Evolutionary conservation across 768 basidiomycete genomes (phyloP).

Genomic region (Trichaptum fuscoviolaceum): DNA sequence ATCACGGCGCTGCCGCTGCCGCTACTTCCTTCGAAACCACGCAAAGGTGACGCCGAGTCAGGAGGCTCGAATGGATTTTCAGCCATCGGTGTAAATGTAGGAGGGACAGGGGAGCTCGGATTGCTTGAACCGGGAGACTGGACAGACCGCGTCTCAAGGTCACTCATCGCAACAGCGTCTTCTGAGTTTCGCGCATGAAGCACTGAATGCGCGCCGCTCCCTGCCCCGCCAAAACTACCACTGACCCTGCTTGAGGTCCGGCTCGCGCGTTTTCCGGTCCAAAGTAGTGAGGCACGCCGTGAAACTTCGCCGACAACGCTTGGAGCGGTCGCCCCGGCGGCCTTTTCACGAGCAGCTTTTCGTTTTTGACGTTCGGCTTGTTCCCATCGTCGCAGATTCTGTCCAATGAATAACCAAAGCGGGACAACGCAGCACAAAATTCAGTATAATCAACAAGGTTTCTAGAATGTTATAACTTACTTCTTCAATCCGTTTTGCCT

Average conservation of each 20-base stretch:
- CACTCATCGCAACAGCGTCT: conserved; percentile 32
- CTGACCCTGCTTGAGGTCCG: conserved; percentile 23
- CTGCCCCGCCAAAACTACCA: conserved; percentile 29
- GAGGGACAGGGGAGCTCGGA: conserved; percentile 33
- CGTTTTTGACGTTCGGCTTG: conserved; percentile 68
- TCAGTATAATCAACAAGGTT: conserved; percentile 4
- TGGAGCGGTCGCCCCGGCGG: conserved; percentile 22
- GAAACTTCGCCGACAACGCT: conserved; percentile 57
- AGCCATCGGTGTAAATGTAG: conserved; percentile 15
- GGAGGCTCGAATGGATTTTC: conserved; percentile 45
- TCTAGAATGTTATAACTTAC: conserved; percentile 33
- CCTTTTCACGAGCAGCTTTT: conserved; percentile 62
- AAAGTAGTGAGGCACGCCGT: conserved; percentile 53
- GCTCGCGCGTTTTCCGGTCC: conserved; percentile 37
- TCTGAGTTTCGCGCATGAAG: conserved; percentile 47
- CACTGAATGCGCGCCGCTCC: conserved; percentile 30
- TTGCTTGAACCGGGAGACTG: conserved; percentile 27
- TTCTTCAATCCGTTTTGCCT: conserved; percentile 68
- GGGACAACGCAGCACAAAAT: background rate
- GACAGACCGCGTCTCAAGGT: conserved; percentile 48
- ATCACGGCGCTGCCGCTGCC: conserved; percentile 30
- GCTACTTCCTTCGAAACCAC: background rate
- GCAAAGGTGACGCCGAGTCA: conserved; percentile 42
- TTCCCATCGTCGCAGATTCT: conserved; percentile 81
- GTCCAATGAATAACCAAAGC: conserved; percentile 11